Conservation (phyloP, 1,139 yeast genomes). For the Magnusiomyces paraingens region DNA sequence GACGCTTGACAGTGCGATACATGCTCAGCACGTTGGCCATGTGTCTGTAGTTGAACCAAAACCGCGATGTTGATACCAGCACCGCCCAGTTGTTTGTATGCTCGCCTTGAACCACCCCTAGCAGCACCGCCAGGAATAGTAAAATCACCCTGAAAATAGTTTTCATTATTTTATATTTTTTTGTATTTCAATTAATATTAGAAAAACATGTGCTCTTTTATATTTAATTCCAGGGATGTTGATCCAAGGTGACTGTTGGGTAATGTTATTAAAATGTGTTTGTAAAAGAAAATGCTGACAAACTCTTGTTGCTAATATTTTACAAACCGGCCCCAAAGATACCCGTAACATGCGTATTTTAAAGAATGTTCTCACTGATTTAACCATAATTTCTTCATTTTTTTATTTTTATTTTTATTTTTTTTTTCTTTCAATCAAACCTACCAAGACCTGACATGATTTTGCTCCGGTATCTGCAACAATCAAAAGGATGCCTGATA, state of each 20-base stretch:
- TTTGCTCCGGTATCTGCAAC: neutral
- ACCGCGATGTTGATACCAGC: conserved; percentile 86
- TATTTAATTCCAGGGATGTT: too few relatives aligned
- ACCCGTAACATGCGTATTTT: too few relatives aligned
- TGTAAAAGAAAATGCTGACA: too few relatives aligned
- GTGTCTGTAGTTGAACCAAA: conserved; percentile 97
- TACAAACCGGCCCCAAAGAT: too few relatives aligned
- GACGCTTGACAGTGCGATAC: conserved; percentile 89
- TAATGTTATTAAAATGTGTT: neutral
- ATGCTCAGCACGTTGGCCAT: conserved; percentile 94
- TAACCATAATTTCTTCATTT: neutral
- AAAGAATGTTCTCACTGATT: too few relatives aligned
- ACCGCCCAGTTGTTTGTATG: conserved; percentile 47
- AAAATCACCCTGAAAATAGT: too few relatives aligned
- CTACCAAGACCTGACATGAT: neutral
- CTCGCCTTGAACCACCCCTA: neutral
- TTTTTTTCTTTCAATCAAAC: neutral
- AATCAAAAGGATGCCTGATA: too few relatives aligned
- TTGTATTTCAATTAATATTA: too few relatives aligned
- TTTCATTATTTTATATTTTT: too few relatives aligned
- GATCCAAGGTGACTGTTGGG: neutral
- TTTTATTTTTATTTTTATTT: neutral
- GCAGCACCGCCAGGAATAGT: too few relatives aligned
- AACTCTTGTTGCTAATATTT: too few relatives aligned
- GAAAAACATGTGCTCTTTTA: too few relatives aligned